Evolutionary conservation across 2,329 filamentous ascomycete genomes (phyloP).

Genomic region (Falciphora oryzae): DNA sequence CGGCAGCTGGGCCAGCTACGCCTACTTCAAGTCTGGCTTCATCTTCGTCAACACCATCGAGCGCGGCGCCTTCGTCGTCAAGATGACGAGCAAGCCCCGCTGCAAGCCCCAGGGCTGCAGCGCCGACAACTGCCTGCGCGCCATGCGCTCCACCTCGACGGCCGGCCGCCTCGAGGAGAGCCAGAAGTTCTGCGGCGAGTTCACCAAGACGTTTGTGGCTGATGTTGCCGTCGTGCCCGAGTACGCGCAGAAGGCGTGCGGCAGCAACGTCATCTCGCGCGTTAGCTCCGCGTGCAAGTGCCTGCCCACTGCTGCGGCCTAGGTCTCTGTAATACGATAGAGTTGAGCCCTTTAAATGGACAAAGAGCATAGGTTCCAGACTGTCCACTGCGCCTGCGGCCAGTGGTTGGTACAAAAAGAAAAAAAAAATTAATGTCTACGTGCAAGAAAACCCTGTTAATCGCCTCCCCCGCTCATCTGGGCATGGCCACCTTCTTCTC

Average conservation of each 20-base stretch:
- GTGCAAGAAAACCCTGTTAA: too few relatives aligned
- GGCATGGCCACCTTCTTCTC: too few relatives aligned
- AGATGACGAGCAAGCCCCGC: constrained; percentile 15
- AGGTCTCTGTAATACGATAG: neutral
- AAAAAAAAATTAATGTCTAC: too few relatives aligned
- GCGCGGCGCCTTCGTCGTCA: constrained; percentile 32
- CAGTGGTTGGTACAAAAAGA: too few relatives aligned
- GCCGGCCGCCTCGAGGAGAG: constrained; percentile 27
- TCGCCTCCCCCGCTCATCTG: too few relatives aligned
- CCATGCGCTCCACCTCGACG: constrained; percentile 27
- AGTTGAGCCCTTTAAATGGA: too few relatives aligned
- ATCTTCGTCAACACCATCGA: constrained; percentile 45
- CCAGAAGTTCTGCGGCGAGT: constrained; percentile 27
- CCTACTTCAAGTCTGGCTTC: constrained; percentile 30
- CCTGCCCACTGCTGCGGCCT: constrained; percentile 2
- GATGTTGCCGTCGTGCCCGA: constrained; percentile 11
- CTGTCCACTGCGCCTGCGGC: too few relatives aligned
- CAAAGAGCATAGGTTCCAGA: too few relatives aligned
- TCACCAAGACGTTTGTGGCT: constrained; percentile 14
- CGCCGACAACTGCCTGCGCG: constrained; percentile 32
- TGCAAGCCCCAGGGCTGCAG: constrained; percentile 12
- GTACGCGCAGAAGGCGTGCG: constrained; percentile 8
- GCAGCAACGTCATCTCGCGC: constrained; percentile 9
- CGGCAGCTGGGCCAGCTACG: constrained; percentile 39
- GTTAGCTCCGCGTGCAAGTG: constrained; percentile 10